Base-by-base conservation (phyloP, 1,284 basidiomycete species). In the Cerioporus squamosus region DNA sequence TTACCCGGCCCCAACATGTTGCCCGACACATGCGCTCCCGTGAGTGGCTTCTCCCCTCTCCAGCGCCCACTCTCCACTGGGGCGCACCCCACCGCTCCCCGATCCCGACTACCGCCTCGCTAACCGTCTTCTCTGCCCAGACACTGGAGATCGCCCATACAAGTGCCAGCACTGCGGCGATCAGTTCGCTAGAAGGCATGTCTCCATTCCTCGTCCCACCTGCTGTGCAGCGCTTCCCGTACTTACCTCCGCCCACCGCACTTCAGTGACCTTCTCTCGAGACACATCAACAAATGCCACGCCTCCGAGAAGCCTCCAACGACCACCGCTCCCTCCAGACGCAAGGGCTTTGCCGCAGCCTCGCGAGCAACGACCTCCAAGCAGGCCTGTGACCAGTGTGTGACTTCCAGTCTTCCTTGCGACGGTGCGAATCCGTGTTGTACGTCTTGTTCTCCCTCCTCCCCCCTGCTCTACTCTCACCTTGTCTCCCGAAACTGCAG, bases 111-210 rank as follows among this genome's bases (percentile, higher is more conserved):
- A 10, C 62, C 49, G 51, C 44, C 57, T 51, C 51, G 50, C 57
- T 64, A 49, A 61, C 63, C 48, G 44, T 52, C 53, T 39, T 61
- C 60, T 53, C 63, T 53, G 64, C 44, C 57, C 71, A 93, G 90
- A 95, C 74, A 95, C 93, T n/a, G 93, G 93, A 61, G 93, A 95
- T 79, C 82, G 93, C 48, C 93, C 93, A 8, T 95, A 95, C 79
- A 93, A 92, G 68, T 95, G 94, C 71, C 88, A 90, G 72, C 85
- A 90, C 66, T 95, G 94, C 73, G 92, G 92, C 23, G 88, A 95
- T 74, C 89, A 93, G 73, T 96, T 96, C 71, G 94, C 94, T 1
- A 76, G 93, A 71, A 93, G 90, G 91, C 91, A 49, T 14, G 79
- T 74, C 38, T 43, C 39, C 45, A 9, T 54, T 14, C 44, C 44